Evolutionary conservation across 768 basidiomycete genomes (phyloP).

Genomic region (Lyophyllum atratum): DNA sequence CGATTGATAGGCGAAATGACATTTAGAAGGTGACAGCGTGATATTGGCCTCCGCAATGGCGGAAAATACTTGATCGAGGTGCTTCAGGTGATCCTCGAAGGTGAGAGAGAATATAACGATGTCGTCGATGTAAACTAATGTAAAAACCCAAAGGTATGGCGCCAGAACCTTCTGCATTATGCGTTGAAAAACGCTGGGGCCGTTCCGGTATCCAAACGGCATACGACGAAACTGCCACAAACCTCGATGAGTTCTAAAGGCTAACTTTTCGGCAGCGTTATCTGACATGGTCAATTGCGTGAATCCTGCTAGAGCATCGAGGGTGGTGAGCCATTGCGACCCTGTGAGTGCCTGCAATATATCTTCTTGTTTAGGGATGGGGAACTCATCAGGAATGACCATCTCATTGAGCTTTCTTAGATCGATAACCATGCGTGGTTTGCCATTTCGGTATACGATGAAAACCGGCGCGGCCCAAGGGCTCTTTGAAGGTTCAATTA

Average conservation of each 20-base stretch:
- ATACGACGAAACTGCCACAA: not conserved
- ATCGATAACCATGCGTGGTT: too few relatives aligned
- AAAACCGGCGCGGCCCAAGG: too few relatives aligned
- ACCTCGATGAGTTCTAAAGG: not conserved
- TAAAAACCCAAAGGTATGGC: not conserved
- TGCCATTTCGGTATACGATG: too few relatives aligned
- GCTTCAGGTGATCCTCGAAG: conserved; percentile 30
- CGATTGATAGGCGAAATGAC: conserved; percentile 33
- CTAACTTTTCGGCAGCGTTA: not conserved
- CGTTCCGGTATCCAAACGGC: not conserved
- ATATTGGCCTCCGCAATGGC: conserved; percentile 26
- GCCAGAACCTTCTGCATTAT: not conserved
- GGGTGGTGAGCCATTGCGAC: too few relatives aligned
- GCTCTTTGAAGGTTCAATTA: too few relatives aligned
- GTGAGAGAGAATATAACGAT: conserved; percentile 28
- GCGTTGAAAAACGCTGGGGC: not conserved
- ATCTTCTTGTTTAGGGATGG: not conserved
- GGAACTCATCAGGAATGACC: not conserved
- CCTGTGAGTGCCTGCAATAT: not conserved
- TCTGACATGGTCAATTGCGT: not conserved
- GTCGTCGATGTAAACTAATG: too few relatives aligned
- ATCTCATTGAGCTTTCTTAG: not conserved
- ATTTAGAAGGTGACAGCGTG: conserved; percentile 36
- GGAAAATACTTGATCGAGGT: too few relatives aligned
- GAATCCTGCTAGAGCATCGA: not conserved